Base-by-base conservation (phyloP, 768 basidiomycete species). In the Coprinopsis sp. region DNA sequence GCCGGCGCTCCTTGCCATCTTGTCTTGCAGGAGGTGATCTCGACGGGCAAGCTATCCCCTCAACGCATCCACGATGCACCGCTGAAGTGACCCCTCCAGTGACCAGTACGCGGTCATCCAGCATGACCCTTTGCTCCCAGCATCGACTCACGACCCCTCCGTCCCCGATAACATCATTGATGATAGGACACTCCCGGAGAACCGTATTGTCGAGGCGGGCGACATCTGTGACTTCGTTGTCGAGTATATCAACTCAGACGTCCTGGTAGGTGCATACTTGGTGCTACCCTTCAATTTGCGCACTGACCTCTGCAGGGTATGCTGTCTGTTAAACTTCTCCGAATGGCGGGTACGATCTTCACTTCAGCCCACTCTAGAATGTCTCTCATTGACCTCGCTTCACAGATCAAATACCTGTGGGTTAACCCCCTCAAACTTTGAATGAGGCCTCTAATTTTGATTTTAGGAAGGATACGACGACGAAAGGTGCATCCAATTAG, bases 161-260 rank as follows among this genome's bases (percentile, higher is more conserved):
- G 12, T 8, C 7, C 40, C 40, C 7, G 40, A 42, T 42, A 30
- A n/a, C 12, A 12, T 14, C 30, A 31, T 31, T 6, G 11, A 42
- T 12, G 40, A 29, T 29, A 64, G 76, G 39, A 66, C 73, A 18
- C 55, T 63, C 0, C 69, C 85, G 16, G 82, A 79, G 11, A 56
- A 76, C 6, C 77, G 78, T 41, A 79, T 71, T 0, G 74, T 87
- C 4, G 19, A 8, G 13, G n/a, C 40, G 13, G 69, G 81, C 2
- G 87, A 90, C 52, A 78, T 91, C 11, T 85, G 84, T 50, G 72
- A 91, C 46, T 91, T 91, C 54, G 69, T 91, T 18, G 79, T 88
- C 12, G 81, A 91, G 54, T 91, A 90, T 47, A 87, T 91, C 58
- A 75, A 86, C 52, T 87, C 87, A 0, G 87, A 91, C 56, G 76